phyloP scores from a whole-genome alignment of 1,284 basidiomycete genomes.

The Testicularia cyperi region DNA sequence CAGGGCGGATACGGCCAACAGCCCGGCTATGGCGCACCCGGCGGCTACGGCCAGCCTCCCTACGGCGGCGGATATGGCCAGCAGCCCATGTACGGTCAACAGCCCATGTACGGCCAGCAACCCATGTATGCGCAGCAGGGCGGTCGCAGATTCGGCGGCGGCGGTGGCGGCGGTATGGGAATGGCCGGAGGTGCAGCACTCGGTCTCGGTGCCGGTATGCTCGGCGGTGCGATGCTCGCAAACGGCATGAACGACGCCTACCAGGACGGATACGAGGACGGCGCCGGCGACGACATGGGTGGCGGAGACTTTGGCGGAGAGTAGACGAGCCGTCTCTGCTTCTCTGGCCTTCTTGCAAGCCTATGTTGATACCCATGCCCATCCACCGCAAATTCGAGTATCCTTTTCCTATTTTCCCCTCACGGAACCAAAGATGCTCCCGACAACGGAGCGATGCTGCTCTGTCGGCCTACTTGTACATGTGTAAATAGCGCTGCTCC shows the following conservation, averaged over 20 bases:
- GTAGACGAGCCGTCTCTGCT: too few species aligned
- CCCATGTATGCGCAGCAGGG: conserved; percentile 6
- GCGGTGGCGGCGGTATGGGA: conserved; percentile 40
- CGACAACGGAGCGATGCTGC: too few species aligned
- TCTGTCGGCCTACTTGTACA: too few species aligned
- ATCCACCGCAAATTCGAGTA: too few species aligned
- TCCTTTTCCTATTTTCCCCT: too few species aligned
- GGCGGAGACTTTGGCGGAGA: conserved; percentile 34
- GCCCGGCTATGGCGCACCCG: not conserved
- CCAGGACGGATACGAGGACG: conserved; percentile 54
- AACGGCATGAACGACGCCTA: conserved; percentile 51
- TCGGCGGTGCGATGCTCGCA: conserved; percentile 45
- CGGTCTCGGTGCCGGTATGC: conserved; percentile 47
- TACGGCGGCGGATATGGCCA: conserved; percentile 25
- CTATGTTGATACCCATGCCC: too few species aligned
- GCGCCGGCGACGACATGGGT: conserved; percentile 32
- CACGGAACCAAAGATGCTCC: too few species aligned
- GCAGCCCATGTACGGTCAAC: conserved; percentile 39
- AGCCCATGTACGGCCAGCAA: conserved; percentile 29
- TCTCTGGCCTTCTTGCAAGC: too few species aligned
- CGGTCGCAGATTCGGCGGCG: conserved; percentile 16
- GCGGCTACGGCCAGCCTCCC: conserved; percentile 2
- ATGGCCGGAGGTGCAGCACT: conserved; percentile 41
- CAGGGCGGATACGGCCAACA: conserved; percentile 5
- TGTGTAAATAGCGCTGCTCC: too few species aligned